Evolutionary conservation across 257 asterid species (phyloP), one percentile per base, ranked within the genome.

Genomic region (Solanum chiquidenum): DNA sequence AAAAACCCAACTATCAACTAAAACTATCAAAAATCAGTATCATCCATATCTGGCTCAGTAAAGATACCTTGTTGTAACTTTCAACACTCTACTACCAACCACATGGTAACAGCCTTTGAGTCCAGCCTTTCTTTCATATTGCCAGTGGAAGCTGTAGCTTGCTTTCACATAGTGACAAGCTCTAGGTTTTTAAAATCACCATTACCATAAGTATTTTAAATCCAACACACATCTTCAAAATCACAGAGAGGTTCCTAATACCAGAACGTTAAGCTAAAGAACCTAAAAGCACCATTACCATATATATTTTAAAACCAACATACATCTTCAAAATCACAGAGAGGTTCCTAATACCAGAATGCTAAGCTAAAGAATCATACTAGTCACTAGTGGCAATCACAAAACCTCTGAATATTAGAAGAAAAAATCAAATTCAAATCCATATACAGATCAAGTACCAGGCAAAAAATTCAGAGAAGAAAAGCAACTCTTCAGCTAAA

Each of bases 51-150:
- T 94, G 96, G 96, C 94, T 96, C 96, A 95, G 93, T 87, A 88
- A 90, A 89, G 52, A 92, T 87, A 93, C 98, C 96, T 94, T 37
- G 37, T 11, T 23, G 72, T 49, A 64, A 71, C 74, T 34, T 84
- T 93, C 98, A 93, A 94, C 98, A 95, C 86, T 87, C 98, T 93
- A 94, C 98, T 94, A 95, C 99, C 98, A 91, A 92, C 89, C 89
- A 89, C 83, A 87, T 86, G 93, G 97, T 84, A 90, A 97, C 98
- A 94, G 96, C 99, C 89, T 92, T 93, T 93, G 93, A 93, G 98
- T 88, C 94, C 98, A 93, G 94, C 98, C 97, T 95, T 95, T 96
- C 89, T 95, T 44, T 93, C 96, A 92, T 95, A 94, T 90, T 84
- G 98, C 98, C 96, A 89, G 87, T 86, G 90, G 91, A 88, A 83